Evolutionary conservation across 1,139 yeast genomes (phyloP).

Genomic region (Pichia sp.): DNA sequence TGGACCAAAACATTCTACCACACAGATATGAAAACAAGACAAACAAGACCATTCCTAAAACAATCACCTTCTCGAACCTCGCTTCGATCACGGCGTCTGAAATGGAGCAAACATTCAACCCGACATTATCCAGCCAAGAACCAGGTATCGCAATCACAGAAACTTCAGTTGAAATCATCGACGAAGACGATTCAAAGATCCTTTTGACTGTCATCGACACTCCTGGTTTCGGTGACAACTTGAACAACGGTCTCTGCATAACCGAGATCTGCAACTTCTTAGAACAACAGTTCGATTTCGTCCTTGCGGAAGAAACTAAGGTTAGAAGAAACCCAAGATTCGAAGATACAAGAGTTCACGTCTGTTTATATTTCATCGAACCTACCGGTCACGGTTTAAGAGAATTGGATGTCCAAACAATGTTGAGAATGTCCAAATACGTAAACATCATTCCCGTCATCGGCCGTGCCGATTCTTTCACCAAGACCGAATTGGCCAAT

Average conservation of each 20-base stretch:
- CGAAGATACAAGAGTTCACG: constrained; percentile 63
- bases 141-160: constrained; percentile 60
- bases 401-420: constrained; percentile 48
- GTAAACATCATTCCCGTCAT: constrained; percentile 60
- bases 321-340: constrained; percentile 54
- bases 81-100: constrained; percentile 38
- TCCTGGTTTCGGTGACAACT: constrained; percentile 77
- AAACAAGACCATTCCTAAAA: constrained; percentile 37
- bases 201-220: constrained; percentile 61
- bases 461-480: constrained; percentile 56
- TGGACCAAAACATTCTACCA: constrained; percentile 58
- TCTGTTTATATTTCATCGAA: constrained; percentile 56
- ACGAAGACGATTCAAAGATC: constrained; percentile 51
- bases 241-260: constrained; percentile 42
- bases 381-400: constrained; percentile 55
- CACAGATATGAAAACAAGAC: constrained; percentile 49
- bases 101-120: constrained; percentile 41
- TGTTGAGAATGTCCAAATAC: constrained; percentile 48
- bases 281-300: constrained; percentile 53
- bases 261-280: constrained; percentile 49
- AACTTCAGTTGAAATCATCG: constrained; percentile 56
- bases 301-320: constrained; percentile 58
- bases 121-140: constrained; percentile 43
- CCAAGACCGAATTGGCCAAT: constrained; percentile 42
- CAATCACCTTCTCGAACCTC: constrained; percentile 45